These are phyloP conservation scores for Xylariaceae sp. DNA, from an alignment of 2,329 filamentous ascomycete species.

Conservation along the genomic window DNA sequence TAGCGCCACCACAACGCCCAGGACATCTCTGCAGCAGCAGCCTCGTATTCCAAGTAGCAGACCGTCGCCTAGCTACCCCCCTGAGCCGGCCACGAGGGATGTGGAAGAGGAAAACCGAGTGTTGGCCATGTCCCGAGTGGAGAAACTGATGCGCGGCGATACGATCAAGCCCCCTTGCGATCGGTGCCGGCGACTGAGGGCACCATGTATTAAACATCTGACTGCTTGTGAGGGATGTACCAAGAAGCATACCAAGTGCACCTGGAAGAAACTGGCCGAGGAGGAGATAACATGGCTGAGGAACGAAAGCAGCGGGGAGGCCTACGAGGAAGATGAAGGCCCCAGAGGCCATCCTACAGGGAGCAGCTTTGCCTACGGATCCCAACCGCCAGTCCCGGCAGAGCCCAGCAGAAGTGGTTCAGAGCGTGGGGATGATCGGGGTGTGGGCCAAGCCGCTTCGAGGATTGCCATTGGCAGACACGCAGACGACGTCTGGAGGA, in stretches of 20 bases:
- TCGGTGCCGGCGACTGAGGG: slow-evolving; percentile 69
- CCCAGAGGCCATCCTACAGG: slow-evolving; percentile 13
- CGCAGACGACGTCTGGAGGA: slow-evolving; percentile 25
- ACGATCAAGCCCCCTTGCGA: slow-evolving; percentile 77
- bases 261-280: slow-evolving; percentile 73
- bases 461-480: slow-evolving; percentile 21
- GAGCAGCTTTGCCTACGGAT: slow-evolving; percentile 13
- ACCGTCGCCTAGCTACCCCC: slow-evolving; percentile 20
- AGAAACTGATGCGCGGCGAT: slow-evolving; percentile 66
- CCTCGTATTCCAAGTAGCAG: slow-evolving; percentile 17
- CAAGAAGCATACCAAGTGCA: slow-evolving; percentile 83
- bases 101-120: slow-evolving; percentile 31
- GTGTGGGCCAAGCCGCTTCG: slow-evolving; percentile 11
- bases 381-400: slow-evolving; percentile 11
- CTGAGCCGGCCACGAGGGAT: slow-evolving; percentile 22
- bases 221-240: slow-evolving; percentile 84
- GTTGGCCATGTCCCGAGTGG: slow-evolving; percentile 67
- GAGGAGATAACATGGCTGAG: slow-evolving; percentile 48
- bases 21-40: slow-evolving; percentile 21
- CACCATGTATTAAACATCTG: slow-evolving; percentile 77
- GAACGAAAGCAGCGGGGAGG: slow-evolving; percentile 20
- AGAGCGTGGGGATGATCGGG: slow-evolving; percentile 19
- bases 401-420: slow-evolving; percentile 13
- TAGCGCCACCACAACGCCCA: slow-evolving; percentile 20
- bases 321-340: slow-evolving; percentile 24